Percentiles rank a stretch among this genome's conserved stretches.
Evolutionary conservation across 495 filamentous ascomycete genomes (phyloP).

Genomic region (Sordaria brevicollis): DNA sequence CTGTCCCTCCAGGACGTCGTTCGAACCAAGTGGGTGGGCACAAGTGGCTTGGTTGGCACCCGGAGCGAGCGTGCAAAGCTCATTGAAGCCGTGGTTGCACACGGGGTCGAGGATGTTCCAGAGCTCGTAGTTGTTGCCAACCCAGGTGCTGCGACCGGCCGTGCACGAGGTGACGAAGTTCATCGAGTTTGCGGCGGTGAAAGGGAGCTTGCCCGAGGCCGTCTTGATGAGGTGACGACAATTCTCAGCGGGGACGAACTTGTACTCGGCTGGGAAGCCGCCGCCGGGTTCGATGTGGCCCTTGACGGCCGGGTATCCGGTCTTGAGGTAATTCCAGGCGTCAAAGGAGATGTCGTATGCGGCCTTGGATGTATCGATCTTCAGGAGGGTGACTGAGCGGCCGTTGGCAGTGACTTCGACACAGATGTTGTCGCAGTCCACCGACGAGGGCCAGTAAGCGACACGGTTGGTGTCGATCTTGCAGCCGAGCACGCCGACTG

Average conservation of each 20-base stretch:
- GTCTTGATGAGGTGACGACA: conserved; percentile 25
- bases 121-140: conserved; percentile 22
- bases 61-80: conserved; percentile 26
- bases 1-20: not conserved
- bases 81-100: conserved; percentile 28
- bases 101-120: conserved; percentile 28
- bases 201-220: conserved; percentile 22
- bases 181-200: conserved; percentile 34
- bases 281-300: conserved; percentile 15
- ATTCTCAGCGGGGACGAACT: conserved; percentile 18
- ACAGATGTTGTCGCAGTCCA: conserved; percentile 36
- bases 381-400: conserved; percentile 29
- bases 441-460: conserved; percentile 30
- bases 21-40: fast-evolving
- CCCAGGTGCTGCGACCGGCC: conserved; percentile 22
- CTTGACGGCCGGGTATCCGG: conserved; percentile 21
- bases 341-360: conserved; percentile 35
- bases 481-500: conserved; percentile 35
- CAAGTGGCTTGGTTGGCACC: conserved; percentile 10
- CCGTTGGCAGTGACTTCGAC: conserved; percentile 23
- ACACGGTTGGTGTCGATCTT: conserved; percentile 33
- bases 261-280: conserved; percentile 26
- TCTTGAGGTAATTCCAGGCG: conserved; percentile 33
- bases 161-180: conserved; percentile 31
- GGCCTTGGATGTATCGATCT: conserved; percentile 31